Evolutionary conservation across 2,329 filamentous ascomycete species (phyloP), one percentile per base, ranked within the genome.

Genomic region (Arthroderma sp.): DNA sequence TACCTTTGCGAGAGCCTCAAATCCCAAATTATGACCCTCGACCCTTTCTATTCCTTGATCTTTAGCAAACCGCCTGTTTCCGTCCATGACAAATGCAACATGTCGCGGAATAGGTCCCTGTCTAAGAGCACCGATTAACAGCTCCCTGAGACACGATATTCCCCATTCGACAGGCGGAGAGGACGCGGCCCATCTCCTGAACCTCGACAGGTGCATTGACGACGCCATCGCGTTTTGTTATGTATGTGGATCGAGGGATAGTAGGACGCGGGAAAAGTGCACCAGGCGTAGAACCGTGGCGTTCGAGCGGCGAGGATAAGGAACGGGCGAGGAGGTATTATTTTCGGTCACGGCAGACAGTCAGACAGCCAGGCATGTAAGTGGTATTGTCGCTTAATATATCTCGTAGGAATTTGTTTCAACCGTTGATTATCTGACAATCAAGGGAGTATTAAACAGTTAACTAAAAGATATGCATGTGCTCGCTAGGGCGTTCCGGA

Each of bases 21-120:
- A 98, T 2, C 91, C 91, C 55, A 94, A 70, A 61, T 94, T 88
- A 62, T 98, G 91, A 27, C 91, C 91, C 65, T 98, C 89, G 31
- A 96, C 81, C 0, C 88, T 94, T 69, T 98, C 91, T 61, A 98
- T 94, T 52, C 89, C 80, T 67, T 91, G 86, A 50, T 75, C 83
- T 49, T 85, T 77, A 9, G 91, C 91, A 68, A 93, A 98, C 38
- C 91, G 82, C 57, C 91, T 73, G 66, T 98, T 98, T 45, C 91
- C 91, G 62, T 98, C 91, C 91, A 98, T 98, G 55, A 95, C 89
- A 60, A 98, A 98, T n/a, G 91, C 91, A 49, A 98, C 78, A 77
- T 98, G 91, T 58, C 86, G 81, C 6, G 91, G 91, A 45, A 98
- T 82, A 1, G 87, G 86, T 0, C 91, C 91, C 65, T 95, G 89